These are phyloP conservation scores for Kickxella alabastrina DNA, from an alignment of 192 early-diverging fungal species.

Conservation along the genomic window DNA sequence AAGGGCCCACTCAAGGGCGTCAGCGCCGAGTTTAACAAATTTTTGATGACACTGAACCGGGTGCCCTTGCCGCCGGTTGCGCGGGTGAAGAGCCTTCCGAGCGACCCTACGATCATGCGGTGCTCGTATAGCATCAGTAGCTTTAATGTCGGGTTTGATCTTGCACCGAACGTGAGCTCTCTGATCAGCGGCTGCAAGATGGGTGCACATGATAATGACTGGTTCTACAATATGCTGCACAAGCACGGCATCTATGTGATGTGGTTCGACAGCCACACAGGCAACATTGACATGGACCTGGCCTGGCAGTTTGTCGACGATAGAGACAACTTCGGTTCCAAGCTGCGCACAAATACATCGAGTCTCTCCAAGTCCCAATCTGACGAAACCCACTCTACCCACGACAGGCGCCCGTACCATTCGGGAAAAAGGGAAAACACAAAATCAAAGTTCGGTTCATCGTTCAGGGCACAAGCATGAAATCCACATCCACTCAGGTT, in stretches of 20 bases:
- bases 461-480: too few relatives aligned
- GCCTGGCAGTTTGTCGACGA: constrained; percentile 37
- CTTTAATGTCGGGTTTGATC: constrained; percentile 36
- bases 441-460: too few relatives aligned
- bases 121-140: constrained; percentile 26
- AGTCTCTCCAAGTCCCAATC: background rate
- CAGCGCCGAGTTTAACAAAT: constrained; percentile 27
- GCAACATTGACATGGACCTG: constrained; percentile 14
- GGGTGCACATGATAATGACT: constrained; percentile 16
- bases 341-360: background rate
- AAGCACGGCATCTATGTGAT: constrained; percentile 36
- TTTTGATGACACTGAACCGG: constrained; percentile 24
- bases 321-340: background rate
- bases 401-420: too few relatives aligned
- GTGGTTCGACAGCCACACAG: constrained; percentile 40
- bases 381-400: too few relatives aligned
- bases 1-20: constrained; percentile 37
- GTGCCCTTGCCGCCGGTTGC: constrained; percentile 4
- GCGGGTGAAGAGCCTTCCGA: constrained; percentile 19
- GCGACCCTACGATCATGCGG: constrained; percentile 18
- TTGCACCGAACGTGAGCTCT: constrained; percentile 48
- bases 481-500: too few relatives aligned
- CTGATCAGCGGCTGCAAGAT: constrained; percentile 30
- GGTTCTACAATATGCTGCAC: constrained; percentile 23
- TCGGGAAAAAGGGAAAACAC: too few relatives aligned